Evolutionary conservation across 148 eudicot genomes (phyloP), one percentile per base, ranked within the genome.

Genomic region (Camellia sinensis): DNA sequence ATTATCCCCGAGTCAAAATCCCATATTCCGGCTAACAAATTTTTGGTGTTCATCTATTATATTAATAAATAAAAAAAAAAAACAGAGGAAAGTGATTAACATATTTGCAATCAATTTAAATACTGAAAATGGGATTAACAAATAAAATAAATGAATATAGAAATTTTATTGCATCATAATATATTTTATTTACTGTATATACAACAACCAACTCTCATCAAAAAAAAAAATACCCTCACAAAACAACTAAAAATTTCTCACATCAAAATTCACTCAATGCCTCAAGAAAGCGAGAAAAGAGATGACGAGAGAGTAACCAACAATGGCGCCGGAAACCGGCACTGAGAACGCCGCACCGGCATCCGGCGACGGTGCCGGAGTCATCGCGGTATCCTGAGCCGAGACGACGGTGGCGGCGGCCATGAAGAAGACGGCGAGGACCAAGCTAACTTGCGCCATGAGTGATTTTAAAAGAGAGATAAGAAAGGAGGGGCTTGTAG

Each of bases 371-470:
- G 84, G 84, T 0, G 84, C 84, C 18, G 80, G 80, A 12, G 79
- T 74, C 62, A 73, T 18, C 3, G 21, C 19, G 65, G 21, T 61
- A 61, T 75, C 75, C 69, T 76, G 83, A 7, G 80, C 80, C 7
- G 79, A 81, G 44, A 61, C 64, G 1, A 63, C 46, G 0, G 62
- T 68, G 52, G 71, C 46, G 0, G 62, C 74, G 52, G 52, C 52
- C 52, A 48, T 7, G 8, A 54, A n/a, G 46, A 76, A 59, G 15
- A 74, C 60, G 45, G 52, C 56, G n/a, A 68, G 19, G 18, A 74
- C 41, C 13, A 80, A 45, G 77, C 76, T 82, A 3, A 60, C 43
- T 54, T 81, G 79, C 4, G 83, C 83, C 83, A 81, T 81, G 44
- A 21, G 69, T 18, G 12, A 52, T 5, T n/a, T 29, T 57, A 15